These are phyloP conservation scores for Naganishia albida DNA, from an alignment of 1,284 basidiomycete species.

Conservation along the genomic window DNA sequence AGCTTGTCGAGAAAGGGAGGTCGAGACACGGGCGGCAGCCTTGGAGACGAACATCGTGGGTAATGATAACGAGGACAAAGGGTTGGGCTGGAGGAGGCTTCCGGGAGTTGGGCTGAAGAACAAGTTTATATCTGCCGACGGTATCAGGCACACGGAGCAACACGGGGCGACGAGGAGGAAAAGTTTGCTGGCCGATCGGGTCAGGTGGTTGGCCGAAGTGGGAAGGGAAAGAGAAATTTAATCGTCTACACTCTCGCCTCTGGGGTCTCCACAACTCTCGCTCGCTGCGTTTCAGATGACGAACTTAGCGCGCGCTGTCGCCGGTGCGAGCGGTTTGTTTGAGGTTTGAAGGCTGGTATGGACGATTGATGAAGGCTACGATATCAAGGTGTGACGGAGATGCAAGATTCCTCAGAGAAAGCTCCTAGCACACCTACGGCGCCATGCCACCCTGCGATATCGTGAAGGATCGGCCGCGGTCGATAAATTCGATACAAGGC, in stretches of 20 bases:
- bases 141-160: background rate
- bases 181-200: slow-evolving; percentile 27
- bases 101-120: background rate
- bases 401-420: too few species aligned
- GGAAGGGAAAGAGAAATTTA: background rate
- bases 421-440: too few species aligned
- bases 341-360: too few species aligned
- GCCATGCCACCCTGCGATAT: too few species aligned
- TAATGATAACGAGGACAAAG: background rate
- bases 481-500: too few species aligned
- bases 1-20: slow-evolving; percentile 8
- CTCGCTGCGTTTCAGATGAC: slow-evolving; percentile 3
- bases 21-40: slow-evolving; percentile 11
- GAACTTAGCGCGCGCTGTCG: background rate
- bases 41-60: slow-evolving; percentile 21
- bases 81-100: background rate
- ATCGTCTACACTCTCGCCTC: slow-evolving; percentile 22
- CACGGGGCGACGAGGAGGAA: slow-evolving; percentile 6
- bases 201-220: slow-evolving; percentile 9
- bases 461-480: too few species aligned
- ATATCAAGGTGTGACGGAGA: too few species aligned
- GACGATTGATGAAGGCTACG: too few species aligned
- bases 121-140: background rate
- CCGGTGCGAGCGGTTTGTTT: background rate
- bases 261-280: slow-evolving; percentile 19